Evolutionary conservation across 73 alveolate genomes (phyloP), one percentile per base, ranked within the genome.

Genomic region (Paramecium tetraurelia): DNA sequence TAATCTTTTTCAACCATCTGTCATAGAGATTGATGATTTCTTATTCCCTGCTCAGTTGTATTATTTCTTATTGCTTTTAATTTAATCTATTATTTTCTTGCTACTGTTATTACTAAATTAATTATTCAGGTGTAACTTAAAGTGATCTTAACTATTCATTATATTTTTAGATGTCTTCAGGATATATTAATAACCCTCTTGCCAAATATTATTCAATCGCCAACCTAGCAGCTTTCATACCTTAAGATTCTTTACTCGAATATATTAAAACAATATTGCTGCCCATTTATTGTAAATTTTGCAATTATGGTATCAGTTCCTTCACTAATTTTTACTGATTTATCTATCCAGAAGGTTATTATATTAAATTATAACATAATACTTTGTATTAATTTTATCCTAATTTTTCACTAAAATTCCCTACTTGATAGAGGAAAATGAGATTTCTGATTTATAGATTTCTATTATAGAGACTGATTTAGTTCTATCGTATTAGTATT

Each of bases 81-180:
- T 27, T 63, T 31, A 18, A 14, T 9, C 9, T 14, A 36, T 14
- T 10, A 35, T 75, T 21, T 12, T 75, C 46, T 36, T 75, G 5
- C 18, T 41, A 24, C 12, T 44, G 1, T 44, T 6, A 5, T 24
- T 48, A 35, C 18, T 80, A 48, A 10, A 4, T 80, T 11, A 80
- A 24, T 18, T 11, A 10, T 21, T 59, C 29, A 8, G 70, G 75
- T 44, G 48, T 31, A 22, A 80, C 27, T n/a, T 41, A 27, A 20
- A 80, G 57, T 7, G 70, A 80, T 80, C 76, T 41, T 44, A 80
- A 48, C 14, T 22, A n/a, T 21, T 80, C 90, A 22, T 31, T 41
- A 48, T 80, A 80, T 80, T 80, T 80, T 46, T 80, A 8, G 9
- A 80, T 46, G 9, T 80, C 90, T 44, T 80, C 70, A 1, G 43